Base-by-base conservation (phyloP, 371 early-diverging fungal species). In the Smittium culicis region DNA sequence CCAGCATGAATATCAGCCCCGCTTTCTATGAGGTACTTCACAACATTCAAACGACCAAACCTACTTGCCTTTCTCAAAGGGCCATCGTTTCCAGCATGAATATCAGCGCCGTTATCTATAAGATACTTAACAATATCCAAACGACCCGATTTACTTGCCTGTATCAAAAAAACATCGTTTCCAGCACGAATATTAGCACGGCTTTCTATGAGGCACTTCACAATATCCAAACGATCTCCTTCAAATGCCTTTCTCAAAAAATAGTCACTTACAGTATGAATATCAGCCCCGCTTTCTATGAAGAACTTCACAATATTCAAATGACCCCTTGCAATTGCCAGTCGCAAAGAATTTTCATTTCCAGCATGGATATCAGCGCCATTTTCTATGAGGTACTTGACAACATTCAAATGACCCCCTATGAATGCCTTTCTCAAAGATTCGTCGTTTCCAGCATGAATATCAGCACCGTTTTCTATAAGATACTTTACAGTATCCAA, bases 1-100 rank as follows among this genome's bases (percentile, higher is more conserved):
- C 64, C 67, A 29, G 68, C 66, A 0, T 59, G 55, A 1, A 67
- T 76, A 5, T 54, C 54, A 5, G 76, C 76, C 16, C 77, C 77
- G 29, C 54, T 62, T 33, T 24, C 61, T 16, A 75, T 66, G 65
- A 75, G 66, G 45, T 61, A 35, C 16, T 34, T 55, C 28, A 58
- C 67, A 1, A 65, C 34, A 16, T 58, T 64, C 0, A 27, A 24
- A 33, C 68, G 76, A 61, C 70, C 57, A 30, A 60, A 65, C 45
- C 66, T 54, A 1, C 72, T 70, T 0, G 77, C 77, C 33, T 68
- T 68, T 27, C 35, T 73, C 60, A 75, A 61, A 14, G 76, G 68
- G 67, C 70, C 75, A 54, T 67, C 71, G n/a, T 34, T 54, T 0
- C 35, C 35, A 0, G 66, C 76, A 1, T 68, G 54, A n/a, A 66